Evolutionary conservation across 2,329 filamentous ascomycete species (phyloP), one percentile per base, ranked within the genome.

Genomic region (Geosmithia morbida): DNA sequence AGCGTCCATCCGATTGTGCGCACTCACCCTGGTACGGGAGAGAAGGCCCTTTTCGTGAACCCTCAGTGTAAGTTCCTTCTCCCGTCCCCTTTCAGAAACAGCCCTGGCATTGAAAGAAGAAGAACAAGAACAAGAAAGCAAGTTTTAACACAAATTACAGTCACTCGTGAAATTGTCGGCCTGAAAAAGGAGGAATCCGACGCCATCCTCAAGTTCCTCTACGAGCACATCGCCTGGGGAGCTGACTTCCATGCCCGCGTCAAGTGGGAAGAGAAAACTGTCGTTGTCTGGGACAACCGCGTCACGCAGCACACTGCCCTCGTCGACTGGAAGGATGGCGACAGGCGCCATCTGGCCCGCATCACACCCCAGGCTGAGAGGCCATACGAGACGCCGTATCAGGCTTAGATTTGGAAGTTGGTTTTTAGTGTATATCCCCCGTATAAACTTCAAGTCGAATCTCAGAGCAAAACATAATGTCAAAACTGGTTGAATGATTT

Each of bases 121-220:
- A 4, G 22, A 5, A 8, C 3, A 37, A 37, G 33, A 37, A 3
- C 14, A 13, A 37, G 11, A 11, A 37, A 37, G 33, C 3, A 11
- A 13, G 11, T 37, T 7, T 11, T 37, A 13, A 37, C 33, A 37
- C 33, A 37, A 13, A 37, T 20, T 29, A 18, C 46, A 85, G 81
- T 92, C 66, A 90, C 85, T 4, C 80, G 86, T 46, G 72, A 81
- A 29, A 90, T 94, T 47, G 76, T 90, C 1, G 87, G 86, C 13
- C 77, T 83, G 57, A 94, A 94, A 66, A 86, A 87, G 59, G 87
- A 94, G 59, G 88, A 94, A 59, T 87, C 81, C 2, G 87, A 94
- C 52, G 72, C 73, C 44, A 67, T 88, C 10, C 71, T 88, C 48
- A 79, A 85, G 57, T 84, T 89, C 63, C 67, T 88, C 7, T 87